Evolutionary conservation across 2,329 filamentous ascomycete species (phyloP).

Genomic region (Pseudogymnoascus sp.): DNA sequence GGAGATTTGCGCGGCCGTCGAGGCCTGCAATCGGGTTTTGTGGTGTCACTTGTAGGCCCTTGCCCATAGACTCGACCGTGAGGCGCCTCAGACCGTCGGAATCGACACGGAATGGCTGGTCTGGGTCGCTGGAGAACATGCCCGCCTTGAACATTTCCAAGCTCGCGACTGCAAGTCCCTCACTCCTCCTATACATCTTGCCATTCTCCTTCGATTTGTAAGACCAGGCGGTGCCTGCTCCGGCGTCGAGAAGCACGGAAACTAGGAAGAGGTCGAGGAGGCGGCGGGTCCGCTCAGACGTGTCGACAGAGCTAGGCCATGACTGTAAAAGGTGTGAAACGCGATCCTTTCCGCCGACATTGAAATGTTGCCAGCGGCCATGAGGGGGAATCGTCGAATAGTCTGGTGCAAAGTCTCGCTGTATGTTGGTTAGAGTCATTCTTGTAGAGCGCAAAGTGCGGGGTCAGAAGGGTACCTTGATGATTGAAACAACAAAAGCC

Average conservation of each 20-base stretch:
- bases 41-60: constrained; percentile 75
- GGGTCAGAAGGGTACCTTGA: constrained; percentile 47
- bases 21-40: constrained; percentile 77
- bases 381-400: constrained; percentile 75
- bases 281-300: constrained; percentile 64
- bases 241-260: constrained; percentile 77
- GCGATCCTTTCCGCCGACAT: constrained; percentile 67
- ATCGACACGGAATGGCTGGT: constrained; percentile 84
- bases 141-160: constrained; percentile 92
- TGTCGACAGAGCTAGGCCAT: constrained; percentile 62
- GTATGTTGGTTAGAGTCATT: constrained; percentile 11
- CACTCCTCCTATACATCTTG: constrained; percentile 72
- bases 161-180: constrained; percentile 71
- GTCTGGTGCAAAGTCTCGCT: constrained; percentile 64
- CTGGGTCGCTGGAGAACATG: constrained; percentile 72
- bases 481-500: constrained; percentile 63
- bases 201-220: constrained; percentile 90
- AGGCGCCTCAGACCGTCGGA: constrained; percentile 67
- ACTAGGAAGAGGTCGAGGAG: constrained; percentile 72
- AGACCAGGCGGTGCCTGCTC: constrained; percentile 82
- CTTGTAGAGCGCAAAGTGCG: constrained; percentile 8
- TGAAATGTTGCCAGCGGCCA: constrained; percentile 76
- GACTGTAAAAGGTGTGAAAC: constrained; percentile 62
- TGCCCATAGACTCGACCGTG: constrained; percentile 65
- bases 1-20: constrained; percentile 71